Evolutionary conservation across 257 asterid species (phyloP).

Genomic region (Thymus mandschuricus): DNA sequence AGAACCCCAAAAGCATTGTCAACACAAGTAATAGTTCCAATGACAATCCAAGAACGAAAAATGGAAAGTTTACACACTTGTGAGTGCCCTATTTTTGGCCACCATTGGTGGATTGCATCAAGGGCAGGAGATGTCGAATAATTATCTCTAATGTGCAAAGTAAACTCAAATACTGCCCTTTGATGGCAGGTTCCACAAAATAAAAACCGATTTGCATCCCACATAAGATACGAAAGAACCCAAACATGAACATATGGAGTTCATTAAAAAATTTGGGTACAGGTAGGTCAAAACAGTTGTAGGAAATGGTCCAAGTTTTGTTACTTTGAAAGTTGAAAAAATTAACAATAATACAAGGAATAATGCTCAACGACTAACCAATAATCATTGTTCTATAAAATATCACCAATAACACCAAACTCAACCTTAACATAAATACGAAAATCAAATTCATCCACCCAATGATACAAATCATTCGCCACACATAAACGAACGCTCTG

Average conservation of each 20-base stretch:
- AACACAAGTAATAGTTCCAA: neutral
- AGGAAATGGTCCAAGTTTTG: conserved; percentile 14
- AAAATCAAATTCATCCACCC: too few relatives aligned
- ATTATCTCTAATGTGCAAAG: neutral
- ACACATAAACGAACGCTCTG: neutral
- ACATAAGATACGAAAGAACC: neutral
- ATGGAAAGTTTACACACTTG: neutral
- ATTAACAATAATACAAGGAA: neutral
- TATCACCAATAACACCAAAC: neutral
- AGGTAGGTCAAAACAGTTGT: neutral
- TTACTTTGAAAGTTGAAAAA: neutral
- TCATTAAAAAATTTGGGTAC: neutral
- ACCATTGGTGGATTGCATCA: neutral
- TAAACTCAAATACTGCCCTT: neutral
- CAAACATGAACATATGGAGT: neutral
- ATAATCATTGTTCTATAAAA: neutral
- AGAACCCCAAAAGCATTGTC: neutral
- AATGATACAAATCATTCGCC: neutral
- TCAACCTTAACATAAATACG: too few relatives aligned
- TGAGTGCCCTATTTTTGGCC: neutral
- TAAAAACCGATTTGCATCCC: neutral
- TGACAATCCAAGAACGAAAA: neutral
- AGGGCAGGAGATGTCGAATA: too few relatives aligned
- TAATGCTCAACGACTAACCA: neutral
- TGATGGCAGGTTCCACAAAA: neutral